Conservation (phyloP, 23 red algal species). For the Cyanidiococcus yangmingshanensis region DNA sequence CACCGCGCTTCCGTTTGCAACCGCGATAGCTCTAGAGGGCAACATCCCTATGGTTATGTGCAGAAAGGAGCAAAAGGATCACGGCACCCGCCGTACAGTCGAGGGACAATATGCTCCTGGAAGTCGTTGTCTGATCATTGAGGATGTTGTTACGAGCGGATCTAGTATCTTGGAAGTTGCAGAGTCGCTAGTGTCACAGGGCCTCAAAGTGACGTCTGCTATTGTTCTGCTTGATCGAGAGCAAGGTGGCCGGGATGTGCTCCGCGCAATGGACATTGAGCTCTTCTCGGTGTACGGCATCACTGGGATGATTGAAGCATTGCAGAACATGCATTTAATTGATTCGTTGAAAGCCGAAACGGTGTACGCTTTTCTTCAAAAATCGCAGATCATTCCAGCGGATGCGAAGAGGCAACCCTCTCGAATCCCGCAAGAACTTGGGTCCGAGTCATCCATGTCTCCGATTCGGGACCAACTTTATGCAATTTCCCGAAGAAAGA, state of each 20-base stretch:
- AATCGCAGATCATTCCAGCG: conserved; percentile 31
- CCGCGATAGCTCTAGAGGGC: conserved; percentile 42
- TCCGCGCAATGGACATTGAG: conserved; percentile 32
- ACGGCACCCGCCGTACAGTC: conserved; percentile 76
- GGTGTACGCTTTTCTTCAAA: conserved; percentile 44
- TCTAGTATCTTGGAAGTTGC: conserved; percentile 86
- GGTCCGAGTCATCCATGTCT: conserved; percentile 19
- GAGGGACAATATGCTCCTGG: conserved; percentile 49
- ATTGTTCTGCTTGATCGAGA: conserved; percentile 83
- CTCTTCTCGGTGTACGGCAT: conserved; percentile 55
- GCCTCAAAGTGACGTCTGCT: conserved; percentile 42
- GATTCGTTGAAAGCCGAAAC: conserved; percentile 22
- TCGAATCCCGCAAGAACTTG: not conserved
- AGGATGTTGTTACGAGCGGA: conserved; percentile 86
- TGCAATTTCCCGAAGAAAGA: conserved; percentile 50
- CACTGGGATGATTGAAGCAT: conserved; percentile 27
- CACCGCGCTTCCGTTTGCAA: conserved; percentile 96
- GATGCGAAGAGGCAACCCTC: not conserved
- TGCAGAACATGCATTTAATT: conserved; percentile 28
- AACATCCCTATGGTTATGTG: conserved; percentile 69
- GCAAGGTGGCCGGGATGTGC: conserved; percentile 58
- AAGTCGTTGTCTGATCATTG: conserved; percentile 48
- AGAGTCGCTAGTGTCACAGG: conserved; percentile 32
- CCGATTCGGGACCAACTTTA: conserved; percentile 44
- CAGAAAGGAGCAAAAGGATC: conserved; percentile 76